Evolutionary conservation across 202 grass and related monocot genomes (phyloP).

Genomic region (Panicum hallii): DNA sequence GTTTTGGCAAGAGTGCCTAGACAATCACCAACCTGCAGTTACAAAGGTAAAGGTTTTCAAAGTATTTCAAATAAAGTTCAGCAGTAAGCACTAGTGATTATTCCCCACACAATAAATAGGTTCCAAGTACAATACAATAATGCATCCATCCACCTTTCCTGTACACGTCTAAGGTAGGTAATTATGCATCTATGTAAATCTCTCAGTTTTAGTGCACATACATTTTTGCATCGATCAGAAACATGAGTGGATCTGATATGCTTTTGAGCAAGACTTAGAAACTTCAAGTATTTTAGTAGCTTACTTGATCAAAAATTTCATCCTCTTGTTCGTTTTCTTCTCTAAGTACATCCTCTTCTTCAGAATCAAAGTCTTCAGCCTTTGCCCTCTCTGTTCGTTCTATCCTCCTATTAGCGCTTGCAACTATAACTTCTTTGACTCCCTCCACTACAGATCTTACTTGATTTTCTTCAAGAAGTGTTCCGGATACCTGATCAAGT

Average conservation of each 20-base stretch:
- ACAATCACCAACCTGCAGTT: constrained; percentile 79
- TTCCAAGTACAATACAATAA: constrained; percentile 23
- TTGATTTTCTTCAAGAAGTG: constrained; percentile 78
- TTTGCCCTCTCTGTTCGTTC: constrained; percentile 77
- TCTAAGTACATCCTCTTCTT: constrained; percentile 91
- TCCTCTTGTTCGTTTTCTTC: constrained; percentile 99
- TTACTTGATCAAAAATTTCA: constrained; percentile 97
- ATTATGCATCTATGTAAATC: constrained; percentile 28
- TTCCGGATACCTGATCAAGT: constrained; percentile 60
- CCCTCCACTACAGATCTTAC: constrained; percentile 80
- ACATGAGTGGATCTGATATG: constrained; percentile 11
- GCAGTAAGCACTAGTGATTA: constrained; percentile 10
- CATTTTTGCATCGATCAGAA: constrained; percentile 29
- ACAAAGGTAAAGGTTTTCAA: constrained; percentile 37
- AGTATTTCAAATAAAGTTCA: constrained; percentile 26
- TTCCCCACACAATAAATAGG: neutral
- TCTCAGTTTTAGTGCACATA: constrained; percentile 17
- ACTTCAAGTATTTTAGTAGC: constrained; percentile 20
- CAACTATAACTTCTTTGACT: constrained; percentile 88
- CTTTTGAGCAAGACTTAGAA: constrained; percentile 22
- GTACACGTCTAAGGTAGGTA: constrained; percentile 10
- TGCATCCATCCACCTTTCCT: neutral
- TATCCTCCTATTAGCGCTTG: constrained; percentile 80
- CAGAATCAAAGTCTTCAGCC: constrained; percentile 96
- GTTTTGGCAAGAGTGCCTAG: constrained; percentile 74